Base-by-base conservation (phyloP, 306 rosid species). In the Sindora glabra region DNA sequence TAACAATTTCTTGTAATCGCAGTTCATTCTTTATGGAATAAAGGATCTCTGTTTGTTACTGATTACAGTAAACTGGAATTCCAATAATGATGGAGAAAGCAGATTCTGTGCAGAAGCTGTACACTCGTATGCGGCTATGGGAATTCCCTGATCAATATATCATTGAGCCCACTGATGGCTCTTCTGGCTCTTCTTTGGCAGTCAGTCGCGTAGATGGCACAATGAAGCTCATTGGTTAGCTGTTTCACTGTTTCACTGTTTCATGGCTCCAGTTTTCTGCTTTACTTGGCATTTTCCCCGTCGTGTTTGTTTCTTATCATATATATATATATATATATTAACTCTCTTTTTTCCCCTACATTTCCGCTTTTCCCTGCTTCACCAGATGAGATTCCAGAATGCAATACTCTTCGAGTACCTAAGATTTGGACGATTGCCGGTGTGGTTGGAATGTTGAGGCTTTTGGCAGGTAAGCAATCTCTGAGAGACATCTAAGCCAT, bases 101-200 rank as follows among this genome's bases (percentile, higher is more conserved):
- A 30, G 96, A 92, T 62, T 82, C 90, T 17, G 83, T 68, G 72
- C 96, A 77, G 59, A 92, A 92, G 83, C 80, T 92, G 22, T 89
- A 86, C 74, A 70, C 94, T 14, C 77, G 90, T 25, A 81, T 92
- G 99, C 79, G 95, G 18, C 80, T 92, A 16, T 92, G 99, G 99
- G 96, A 86, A 69, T 86, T 86, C 68, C 85, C 94, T 11, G 89
- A 86, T 74, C 94, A 83, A 79, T 86, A 72, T 66, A 90, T 89
- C 50, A 59, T 89, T 41, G 96, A 92, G 76, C 96, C 99, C 16
- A 89, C 96, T 9, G 99, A 92, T 78, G 99, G 96, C 34, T 83
- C 95, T 71, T 79, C 77, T 59, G 89, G 86, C 67, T 80, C 94
- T 40, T 83, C 85, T 52, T 73, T 86, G 89, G 71, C 90, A 1